Evolutionary conservation across 2,329 filamentous ascomycete genomes (phyloP).

Genomic region (Trichoderma asperellum): DNA sequence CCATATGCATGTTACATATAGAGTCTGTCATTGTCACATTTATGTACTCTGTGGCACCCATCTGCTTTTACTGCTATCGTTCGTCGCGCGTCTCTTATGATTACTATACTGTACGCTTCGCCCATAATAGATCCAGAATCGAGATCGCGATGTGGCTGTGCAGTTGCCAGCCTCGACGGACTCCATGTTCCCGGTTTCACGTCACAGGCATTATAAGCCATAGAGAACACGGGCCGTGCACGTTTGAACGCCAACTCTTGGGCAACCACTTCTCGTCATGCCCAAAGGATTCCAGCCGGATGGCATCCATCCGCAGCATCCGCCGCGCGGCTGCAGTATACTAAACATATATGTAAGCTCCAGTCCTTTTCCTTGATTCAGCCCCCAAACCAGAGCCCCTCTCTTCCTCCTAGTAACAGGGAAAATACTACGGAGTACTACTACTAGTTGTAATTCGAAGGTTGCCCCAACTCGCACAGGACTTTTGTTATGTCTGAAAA

Average conservation of each 20-base stretch:
- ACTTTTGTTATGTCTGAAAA: slow-evolving; percentile 18
- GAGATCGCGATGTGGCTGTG: slow-evolving; percentile 5
- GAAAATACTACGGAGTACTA: not conserved
- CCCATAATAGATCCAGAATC: not conserved
- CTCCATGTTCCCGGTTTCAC: slow-evolving; percentile 6
- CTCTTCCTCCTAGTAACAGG: not conserved
- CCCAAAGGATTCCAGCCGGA: too few relatives aligned
- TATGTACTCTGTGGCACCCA: not conserved
- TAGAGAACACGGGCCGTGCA: slow-evolving; percentile 1
- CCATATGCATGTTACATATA: not conserved
- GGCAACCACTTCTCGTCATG: not conserved
- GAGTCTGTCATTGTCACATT: not conserved
- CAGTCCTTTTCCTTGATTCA: not conserved
- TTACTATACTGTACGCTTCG: not conserved
- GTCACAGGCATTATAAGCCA: not conserved
- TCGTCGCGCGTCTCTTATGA: not conserved
- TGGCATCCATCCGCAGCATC: not conserved
- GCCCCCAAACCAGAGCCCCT: not conserved
- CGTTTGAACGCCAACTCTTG: not conserved
- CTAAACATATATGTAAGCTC: not conserved
- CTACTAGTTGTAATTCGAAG: not conserved
- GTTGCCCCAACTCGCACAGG: not conserved
- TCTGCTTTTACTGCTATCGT: not conserved
- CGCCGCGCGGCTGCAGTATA: not conserved
- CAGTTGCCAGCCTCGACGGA: slow-evolving; percentile 14